Evolutionary conservation across 164 flowering plant genomes (phyloP).

Genomic region (Vitis rupestris): DNA sequence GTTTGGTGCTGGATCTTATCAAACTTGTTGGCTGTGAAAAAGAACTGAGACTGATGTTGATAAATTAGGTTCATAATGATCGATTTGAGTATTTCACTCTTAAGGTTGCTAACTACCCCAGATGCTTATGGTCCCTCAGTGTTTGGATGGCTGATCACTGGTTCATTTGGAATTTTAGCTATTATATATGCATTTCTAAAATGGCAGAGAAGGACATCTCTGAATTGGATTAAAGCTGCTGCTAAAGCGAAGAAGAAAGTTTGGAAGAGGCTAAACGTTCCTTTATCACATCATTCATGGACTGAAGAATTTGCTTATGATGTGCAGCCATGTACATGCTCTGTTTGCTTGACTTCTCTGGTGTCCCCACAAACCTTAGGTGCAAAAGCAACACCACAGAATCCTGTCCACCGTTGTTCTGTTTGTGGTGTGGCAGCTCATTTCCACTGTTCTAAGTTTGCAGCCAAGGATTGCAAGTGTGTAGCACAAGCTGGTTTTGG

Average conservation of each 20-base stretch:
- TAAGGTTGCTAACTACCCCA: constrained; percentile 25
- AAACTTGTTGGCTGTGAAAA: neutral
- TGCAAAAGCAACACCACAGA: constrained; percentile 29
- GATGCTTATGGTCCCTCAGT: constrained; percentile 29
- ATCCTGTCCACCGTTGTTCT: constrained; percentile 60
- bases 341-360: constrained; percentile 59
- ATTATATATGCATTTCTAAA: constrained; percentile 46
- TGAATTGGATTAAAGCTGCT: constrained; percentile 76
- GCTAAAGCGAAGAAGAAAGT: constrained; percentile 68
- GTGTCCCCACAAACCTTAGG: constrained; percentile 39
- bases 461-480: constrained; percentile 75
- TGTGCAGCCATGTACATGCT: constrained; percentile 60
- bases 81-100: constrained; percentile 29
- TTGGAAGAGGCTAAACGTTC: constrained; percentile 60
- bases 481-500: constrained; percentile 53
- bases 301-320: constrained; percentile 45
- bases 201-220: constrained; percentile 56
- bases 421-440: constrained; percentile 82
- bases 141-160: constrained; percentile 53
- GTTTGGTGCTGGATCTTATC: constrained; percentile 4
- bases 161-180: constrained; percentile 50
- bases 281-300: constrained; percentile 71
- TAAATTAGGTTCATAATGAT: constrained; percentile 23
- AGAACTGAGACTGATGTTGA: constrained; percentile 11
- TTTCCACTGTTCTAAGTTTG: constrained; percentile 53